Percentiles rank a stretch among this genome's conserved stretches.
Conservation (phyloP, 305 asterid genomes). For the Fraxinus albicans region DNA sequence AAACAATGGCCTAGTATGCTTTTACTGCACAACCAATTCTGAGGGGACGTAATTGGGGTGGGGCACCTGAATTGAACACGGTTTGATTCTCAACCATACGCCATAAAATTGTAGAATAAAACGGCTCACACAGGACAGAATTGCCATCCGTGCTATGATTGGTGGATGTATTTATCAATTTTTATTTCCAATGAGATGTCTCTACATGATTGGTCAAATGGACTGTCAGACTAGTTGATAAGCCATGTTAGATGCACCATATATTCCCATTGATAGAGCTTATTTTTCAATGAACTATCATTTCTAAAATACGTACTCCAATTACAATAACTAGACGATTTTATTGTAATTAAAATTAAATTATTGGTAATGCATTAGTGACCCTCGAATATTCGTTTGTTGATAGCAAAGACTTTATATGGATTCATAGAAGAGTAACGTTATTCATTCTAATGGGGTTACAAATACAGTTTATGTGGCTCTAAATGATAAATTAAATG, state of each 20-base stretch:
- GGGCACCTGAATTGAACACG: neutral
- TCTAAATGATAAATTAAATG: too few relatives aligned
- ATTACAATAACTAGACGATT: too few relatives aligned
- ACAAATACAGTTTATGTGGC: too few relatives aligned
- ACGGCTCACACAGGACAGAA: neutral
- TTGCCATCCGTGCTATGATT: slow-evolving; percentile 20
- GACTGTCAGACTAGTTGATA: neutral
- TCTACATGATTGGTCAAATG: neutral
- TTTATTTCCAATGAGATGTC: neutral
- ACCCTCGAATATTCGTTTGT: too few relatives aligned
- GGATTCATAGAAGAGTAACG: neutral
- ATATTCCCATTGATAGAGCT: neutral
- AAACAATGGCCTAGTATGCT: neutral
- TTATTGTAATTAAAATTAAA: too few relatives aligned
- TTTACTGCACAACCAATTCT: neutral
- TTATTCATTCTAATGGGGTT: too few relatives aligned
- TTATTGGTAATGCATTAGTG: too few relatives aligned
- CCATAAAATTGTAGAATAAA: neutral
- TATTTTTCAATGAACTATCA: too few relatives aligned
- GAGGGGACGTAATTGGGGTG: neutral
- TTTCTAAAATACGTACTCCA: too few relatives aligned
- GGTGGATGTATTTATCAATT: slow-evolving; percentile 15
- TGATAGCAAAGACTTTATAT: neutral
- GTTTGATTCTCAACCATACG: neutral
- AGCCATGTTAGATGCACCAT: neutral